A percentile compares a stretch with the other conserved stretches of the same genome.
Evolutionary conservation across 1,284 basidiomycete species (phyloP).

Genomic region (Anthracocystis walkeri): DNA sequence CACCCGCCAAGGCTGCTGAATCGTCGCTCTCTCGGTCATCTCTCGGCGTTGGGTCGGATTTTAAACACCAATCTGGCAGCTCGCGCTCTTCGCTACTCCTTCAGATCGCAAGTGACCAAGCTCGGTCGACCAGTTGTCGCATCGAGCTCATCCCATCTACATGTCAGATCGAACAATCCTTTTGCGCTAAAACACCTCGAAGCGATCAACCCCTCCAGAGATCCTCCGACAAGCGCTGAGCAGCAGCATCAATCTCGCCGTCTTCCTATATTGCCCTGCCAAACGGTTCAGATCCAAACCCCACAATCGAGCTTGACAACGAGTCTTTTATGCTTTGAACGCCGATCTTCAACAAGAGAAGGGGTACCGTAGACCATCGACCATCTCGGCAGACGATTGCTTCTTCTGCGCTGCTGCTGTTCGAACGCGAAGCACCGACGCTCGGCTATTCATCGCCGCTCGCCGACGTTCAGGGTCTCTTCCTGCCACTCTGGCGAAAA

Average conservation of each 20-base stretch:
- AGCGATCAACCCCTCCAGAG: conserved; percentile 4
- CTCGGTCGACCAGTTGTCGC: not conserved
- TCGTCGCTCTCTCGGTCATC: conserved; percentile 4
- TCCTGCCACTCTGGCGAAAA: not conserved
- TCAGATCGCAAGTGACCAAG: not conserved
- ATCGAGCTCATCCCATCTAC: not conserved
- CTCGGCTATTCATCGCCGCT: conserved; percentile 1
- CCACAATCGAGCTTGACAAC: not conserved
- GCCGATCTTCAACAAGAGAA: not conserved
- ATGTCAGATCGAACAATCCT: conserved; percentile 8
- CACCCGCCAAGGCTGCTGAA: not conserved
- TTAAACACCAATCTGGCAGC: not conserved
- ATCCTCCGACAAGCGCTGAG: conserved; percentile 20
- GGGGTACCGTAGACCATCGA: too few species aligned
- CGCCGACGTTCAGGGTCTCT: not conserved
- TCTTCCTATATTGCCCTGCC: not conserved
- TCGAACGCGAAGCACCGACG: too few species aligned
- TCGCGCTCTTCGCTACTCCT: not conserved
- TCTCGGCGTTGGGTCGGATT: conserved; percentile 14
- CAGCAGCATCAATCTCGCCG: conserved; percentile 12
- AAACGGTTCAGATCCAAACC: not conserved
- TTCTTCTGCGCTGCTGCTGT: too few species aligned
- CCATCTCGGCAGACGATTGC: too few species aligned
- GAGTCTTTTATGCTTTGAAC: not conserved
- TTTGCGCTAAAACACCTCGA: not conserved